phyloP scores from a whole-genome alignment of 2,329 filamentous ascomycete genomes.

The Aphanoascus verrucosus region DNA sequence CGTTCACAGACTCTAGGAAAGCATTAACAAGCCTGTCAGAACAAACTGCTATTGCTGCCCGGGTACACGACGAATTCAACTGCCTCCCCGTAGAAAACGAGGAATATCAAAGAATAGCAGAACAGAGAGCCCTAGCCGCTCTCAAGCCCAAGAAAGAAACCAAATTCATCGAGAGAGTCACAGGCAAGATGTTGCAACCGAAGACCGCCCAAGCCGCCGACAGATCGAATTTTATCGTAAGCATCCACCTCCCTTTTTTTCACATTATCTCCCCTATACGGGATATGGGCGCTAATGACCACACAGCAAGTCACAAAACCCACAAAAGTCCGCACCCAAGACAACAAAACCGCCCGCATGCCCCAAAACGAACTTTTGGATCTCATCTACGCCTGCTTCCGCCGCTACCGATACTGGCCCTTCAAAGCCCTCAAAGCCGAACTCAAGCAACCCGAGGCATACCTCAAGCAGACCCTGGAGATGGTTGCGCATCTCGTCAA shows the following conservation, averaged over 20 bases:
- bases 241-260: constrained; percentile 16
- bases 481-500: constrained; percentile 74
- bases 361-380: constrained; percentile 80
- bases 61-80: constrained; percentile 64
- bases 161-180: constrained; percentile 38
- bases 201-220: constrained; percentile 42
- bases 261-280: constrained; percentile 1
- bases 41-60: constrained; percentile 64
- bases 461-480: constrained; percentile 73
- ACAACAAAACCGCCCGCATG: constrained; percentile 83
- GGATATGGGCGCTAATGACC: constrained; percentile 4
- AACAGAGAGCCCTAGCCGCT: constrained; percentile 47
- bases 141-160: constrained; percentile 51
- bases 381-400: constrained; percentile 72
- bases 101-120: constrained; percentile 55
- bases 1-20: neutral
- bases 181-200: constrained; percentile 47
- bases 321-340: constrained; percentile 46
- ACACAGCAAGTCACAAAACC: constrained; percentile 41
- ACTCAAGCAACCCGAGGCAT: constrained; percentile 83
- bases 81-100: constrained; percentile 62
- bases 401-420: constrained; percentile 83
- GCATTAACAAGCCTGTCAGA: constrained; percentile 41
- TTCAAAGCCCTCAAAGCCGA: constrained; percentile 70
- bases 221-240: constrained; percentile 35